A percentile compares a stretch with the other conserved stretches of the same genome.
These are phyloP conservation scores for Colletotrichum simmondsii DNA, from an alignment of 2,329 filamentous ascomycete genomes.

Conservation along the genomic window DNA sequence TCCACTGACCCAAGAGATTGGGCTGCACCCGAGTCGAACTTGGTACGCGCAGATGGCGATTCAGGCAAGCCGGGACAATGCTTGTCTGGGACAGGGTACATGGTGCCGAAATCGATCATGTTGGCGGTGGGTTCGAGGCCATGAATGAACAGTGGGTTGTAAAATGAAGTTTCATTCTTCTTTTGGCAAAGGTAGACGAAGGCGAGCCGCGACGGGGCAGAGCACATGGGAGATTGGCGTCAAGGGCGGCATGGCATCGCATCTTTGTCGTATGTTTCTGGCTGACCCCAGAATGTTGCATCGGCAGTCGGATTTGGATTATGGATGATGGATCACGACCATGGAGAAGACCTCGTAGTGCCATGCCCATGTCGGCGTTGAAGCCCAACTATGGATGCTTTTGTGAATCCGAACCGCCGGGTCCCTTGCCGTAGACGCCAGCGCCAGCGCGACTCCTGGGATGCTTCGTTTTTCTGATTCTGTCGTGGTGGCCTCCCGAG, in stretches of 20 bases:
- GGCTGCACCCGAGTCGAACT: not conserved
- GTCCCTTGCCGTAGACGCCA: conserved; percentile 5
- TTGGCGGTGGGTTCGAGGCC: not conserved
- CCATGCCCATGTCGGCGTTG: not conserved
- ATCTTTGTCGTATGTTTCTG: not conserved
- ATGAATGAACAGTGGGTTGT: not conserved
- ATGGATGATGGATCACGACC: not conserved
- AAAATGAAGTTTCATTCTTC: not conserved
- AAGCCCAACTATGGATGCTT: not conserved
- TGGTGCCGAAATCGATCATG: not conserved
- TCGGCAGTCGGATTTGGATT: not conserved
- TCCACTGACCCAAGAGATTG: not conserved
- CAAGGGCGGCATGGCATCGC: not conserved
- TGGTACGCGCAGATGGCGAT: not conserved
- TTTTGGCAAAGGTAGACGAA: not conserved
- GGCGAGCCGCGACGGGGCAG: not conserved
- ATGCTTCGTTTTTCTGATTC: conserved; percentile 18
- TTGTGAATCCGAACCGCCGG: conserved; percentile 8
- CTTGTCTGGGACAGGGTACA: not conserved
- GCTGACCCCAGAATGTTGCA: not conserved
- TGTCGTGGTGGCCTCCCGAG: not conserved
- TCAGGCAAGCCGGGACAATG: not conserved
- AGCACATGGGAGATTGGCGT: not conserved
- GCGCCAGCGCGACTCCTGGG: not conserved
- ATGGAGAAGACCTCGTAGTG: not conserved